phyloP scores from a whole-genome alignment of 176 grass and related monocot genomes.

The Aegilops longissima region DNA sequence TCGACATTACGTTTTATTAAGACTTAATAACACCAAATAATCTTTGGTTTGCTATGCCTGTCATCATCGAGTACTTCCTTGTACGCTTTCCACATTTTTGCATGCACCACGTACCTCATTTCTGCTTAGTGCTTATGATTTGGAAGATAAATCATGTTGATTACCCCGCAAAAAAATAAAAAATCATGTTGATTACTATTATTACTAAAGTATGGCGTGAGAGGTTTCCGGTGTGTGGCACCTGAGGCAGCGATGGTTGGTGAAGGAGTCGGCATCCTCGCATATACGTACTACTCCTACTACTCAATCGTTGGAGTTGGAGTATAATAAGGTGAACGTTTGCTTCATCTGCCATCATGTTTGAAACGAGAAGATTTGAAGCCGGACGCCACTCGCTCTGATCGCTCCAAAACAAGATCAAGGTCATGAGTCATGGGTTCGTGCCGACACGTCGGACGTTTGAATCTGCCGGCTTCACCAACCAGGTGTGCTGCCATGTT shows the following conservation, averaged over 20 bases:
- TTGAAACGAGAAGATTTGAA: constrained; percentile 13
- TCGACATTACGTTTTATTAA: not conserved
- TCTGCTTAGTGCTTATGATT: not conserved
- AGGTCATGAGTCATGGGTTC: not conserved
- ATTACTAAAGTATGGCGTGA: not conserved
- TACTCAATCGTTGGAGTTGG: not conserved
- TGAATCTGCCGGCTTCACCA: not conserved
- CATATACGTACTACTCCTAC: not conserved
- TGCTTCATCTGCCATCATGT: constrained; percentile 6
- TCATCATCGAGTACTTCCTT: not conserved
- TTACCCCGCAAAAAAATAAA: no score
- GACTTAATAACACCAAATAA: not conserved
- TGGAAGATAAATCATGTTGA: no score
- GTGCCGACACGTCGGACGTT: not conserved
- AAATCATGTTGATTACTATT: no score
- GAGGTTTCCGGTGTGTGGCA: not conserved
- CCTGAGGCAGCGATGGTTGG: not conserved
- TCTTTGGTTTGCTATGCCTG: not conserved
- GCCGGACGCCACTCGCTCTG: not conserved
- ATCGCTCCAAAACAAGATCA: not conserved
- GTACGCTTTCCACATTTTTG: not conserved
- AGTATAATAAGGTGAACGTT: constrained; percentile 3
- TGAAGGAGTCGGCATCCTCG: not conserved
- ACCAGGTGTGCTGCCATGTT: not conserved
- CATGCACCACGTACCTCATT: not conserved